Base-by-base conservation (phyloP, 331 rosid genomes). In the Quercus phellos region DNA sequence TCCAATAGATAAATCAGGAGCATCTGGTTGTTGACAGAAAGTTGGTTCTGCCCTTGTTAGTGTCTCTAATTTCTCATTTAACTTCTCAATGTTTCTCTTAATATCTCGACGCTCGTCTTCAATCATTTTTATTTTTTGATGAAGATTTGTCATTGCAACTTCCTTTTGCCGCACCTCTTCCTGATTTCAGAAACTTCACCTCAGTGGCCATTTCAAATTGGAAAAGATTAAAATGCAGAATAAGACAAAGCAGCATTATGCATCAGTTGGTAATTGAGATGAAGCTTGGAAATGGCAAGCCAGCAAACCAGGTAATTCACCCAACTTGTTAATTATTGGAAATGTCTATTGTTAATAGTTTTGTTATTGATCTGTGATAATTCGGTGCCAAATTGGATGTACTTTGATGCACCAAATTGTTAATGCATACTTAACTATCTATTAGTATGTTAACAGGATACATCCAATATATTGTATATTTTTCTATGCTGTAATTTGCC, bases 71-170 rank as follows among this genome's bases (percentile, higher is more conserved):
- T 84, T 77, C 66, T 77, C 76, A 17, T 74, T 67, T 73, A 80
- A 68, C 79, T 66, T 77, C 63, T 68, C 27, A 42, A 84, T 80
- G 63, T 68, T 84, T 58, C 74, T 76, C 66, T 70, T 72, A 8
- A 75, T 63, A 63, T 77, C 78, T 30, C 60, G 84, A 30, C 77
- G 79, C 74, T 84, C 74, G 30, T 68, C 84, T 73, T 84, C 87
- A 21, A 84, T 80, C 55, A 51, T 68, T 63, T 73, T 77, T 34
- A 80, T 77, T 69, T 80, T 77, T 51, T 73, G 53, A 71, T 84
- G 79, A 79, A 84, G 76, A 56, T 72, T 69, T 17, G 30, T 73
- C 77, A 73, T 76, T 29, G 82, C 76, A 73, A 16, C 80, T 68
- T 73, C 87, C 79, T 74, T 72, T 70, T 58, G 22, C 26, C 19